Percentiles rank a stretch among this genome's conserved stretches.
phyloP scores from a whole-genome alignment of 805 yeast genomes.

The Torulaspora franciscae region DNA sequence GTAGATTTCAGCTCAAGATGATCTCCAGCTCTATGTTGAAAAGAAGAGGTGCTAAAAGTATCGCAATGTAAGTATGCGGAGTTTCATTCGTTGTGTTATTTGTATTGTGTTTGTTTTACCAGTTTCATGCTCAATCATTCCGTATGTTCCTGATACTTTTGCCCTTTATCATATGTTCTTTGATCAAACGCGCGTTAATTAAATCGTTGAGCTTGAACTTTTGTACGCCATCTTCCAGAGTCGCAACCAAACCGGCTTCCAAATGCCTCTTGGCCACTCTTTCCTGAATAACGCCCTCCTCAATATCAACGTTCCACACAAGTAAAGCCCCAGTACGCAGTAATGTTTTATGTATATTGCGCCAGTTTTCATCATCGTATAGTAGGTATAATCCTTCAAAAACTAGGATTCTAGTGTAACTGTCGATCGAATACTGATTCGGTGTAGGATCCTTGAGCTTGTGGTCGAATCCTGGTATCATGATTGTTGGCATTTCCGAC shows the following conservation, averaged over 20 bases:
- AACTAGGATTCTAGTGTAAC: conserved; percentile 50
- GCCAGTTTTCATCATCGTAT: conserved; percentile 58
- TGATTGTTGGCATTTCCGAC: conserved; percentile 36
- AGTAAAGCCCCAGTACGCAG: conserved; percentile 35
- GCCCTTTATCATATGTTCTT: conserved; percentile 17
- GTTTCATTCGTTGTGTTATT: conserved; percentile 2
- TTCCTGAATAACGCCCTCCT: conserved; percentile 42
- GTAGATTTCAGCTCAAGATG: conserved; percentile 23
- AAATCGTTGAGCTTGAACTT: conserved; percentile 56
- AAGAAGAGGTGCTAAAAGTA: conserved; percentile 21
- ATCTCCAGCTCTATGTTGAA: conserved; percentile 29
- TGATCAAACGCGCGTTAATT: conserved; percentile 50
- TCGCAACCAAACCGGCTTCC: conserved; percentile 47
- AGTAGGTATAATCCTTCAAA: conserved; percentile 75
- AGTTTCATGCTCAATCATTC: conserved; percentile 17
- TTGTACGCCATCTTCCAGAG: conserved; percentile 46
- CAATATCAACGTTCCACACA: conserved; percentile 50
- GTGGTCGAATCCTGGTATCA: conserved; percentile 73
- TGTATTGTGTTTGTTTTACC: background rate
- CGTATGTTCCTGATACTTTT: conserved; percentile 18
- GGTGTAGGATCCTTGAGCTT: conserved; percentile 64
- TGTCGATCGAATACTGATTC: conserved; percentile 44
- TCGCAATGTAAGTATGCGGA: conserved; percentile 8
- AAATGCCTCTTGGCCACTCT: conserved; percentile 68
- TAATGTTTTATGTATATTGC: conserved; percentile 16